Percentiles rank a stretch among this genome's conserved stretches.
Conservation (phyloP, 495 filamentous ascomycete genomes). For the Durotheca rogersii region DNA sequence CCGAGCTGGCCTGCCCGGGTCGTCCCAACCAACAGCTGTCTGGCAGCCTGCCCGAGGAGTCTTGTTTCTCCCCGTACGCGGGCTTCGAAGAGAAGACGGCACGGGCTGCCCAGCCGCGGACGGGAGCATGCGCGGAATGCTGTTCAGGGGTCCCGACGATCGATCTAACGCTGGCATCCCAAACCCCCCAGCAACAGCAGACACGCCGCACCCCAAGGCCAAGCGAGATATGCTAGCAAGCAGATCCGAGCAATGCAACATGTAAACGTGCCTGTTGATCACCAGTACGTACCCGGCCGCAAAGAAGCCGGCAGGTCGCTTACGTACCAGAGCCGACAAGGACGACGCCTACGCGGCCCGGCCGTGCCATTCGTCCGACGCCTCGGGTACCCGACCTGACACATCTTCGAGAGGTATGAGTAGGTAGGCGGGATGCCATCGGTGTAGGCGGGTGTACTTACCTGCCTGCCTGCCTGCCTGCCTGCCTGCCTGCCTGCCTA, state of each 20-base stretch:
- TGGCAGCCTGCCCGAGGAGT: slow-evolving; percentile 2
- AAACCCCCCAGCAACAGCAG: slow-evolving; percentile 19
- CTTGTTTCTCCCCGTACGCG: slow-evolving; percentile 19
- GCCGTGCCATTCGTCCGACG: slow-evolving; percentile 19
- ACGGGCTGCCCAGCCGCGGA: slow-evolving; percentile 3
- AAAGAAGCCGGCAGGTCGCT: not conserved
- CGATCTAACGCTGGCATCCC: slow-evolving; percentile 19
- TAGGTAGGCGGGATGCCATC: not conserved
- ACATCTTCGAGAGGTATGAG: slow-evolving; percentile 5
- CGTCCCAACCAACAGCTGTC: too few relatives aligned
- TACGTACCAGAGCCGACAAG: slow-evolving; percentile 7
- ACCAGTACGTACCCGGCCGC: slow-evolving; percentile 9
- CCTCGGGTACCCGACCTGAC: too few relatives aligned
- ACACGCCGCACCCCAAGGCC: slow-evolving; percentile 6
- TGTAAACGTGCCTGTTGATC: slow-evolving; percentile 32
- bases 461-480: too few relatives aligned
- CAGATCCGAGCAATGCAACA: slow-evolving; percentile 28
- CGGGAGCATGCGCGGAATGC: slow-evolving; percentile 12
- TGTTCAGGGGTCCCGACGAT: slow-evolving; percentile 9
- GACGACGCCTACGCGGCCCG: not conserved
- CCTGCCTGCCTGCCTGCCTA: too few relatives aligned
- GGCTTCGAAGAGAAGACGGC: slow-evolving; percentile 12
- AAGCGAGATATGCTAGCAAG: slow-evolving; percentile 31
- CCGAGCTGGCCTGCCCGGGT: too few relatives aligned
- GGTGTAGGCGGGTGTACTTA: not conserved